These are phyloP conservation scores for Suillus alpinus DNA, from an alignment of 768 basidiomycete species.

Conservation along the genomic window DNA sequence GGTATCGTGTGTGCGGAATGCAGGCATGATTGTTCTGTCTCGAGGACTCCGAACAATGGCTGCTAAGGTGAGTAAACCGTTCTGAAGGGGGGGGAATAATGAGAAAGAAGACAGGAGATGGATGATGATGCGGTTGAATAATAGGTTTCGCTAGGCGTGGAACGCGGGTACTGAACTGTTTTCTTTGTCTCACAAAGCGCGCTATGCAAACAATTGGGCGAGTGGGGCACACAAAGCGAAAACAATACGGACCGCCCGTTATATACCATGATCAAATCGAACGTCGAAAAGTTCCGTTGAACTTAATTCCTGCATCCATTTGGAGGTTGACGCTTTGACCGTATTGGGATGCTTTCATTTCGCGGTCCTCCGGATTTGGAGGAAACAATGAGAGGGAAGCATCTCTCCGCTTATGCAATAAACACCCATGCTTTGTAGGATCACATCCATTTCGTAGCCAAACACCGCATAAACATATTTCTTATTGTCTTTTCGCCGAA, in stretches of 20 bases:
- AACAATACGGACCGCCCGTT: slow-evolving; percentile 55
- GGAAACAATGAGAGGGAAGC: slow-evolving; percentile 32
- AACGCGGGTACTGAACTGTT: slow-evolving; percentile 43
- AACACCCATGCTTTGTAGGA: slow-evolving; percentile 24
- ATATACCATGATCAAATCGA: slow-evolving; percentile 43
- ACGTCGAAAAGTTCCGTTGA: slow-evolving; percentile 36
- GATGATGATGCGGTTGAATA: slow-evolving; percentile 29
- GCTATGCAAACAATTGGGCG: slow-evolving; percentile 60
- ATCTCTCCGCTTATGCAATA: slow-evolving; percentile 31
- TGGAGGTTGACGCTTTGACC: slow-evolving; percentile 17
- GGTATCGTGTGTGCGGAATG: slow-evolving; percentile 76
- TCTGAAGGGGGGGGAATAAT: slow-evolving; percentile 32
- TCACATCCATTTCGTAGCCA: slow-evolving; percentile 40
- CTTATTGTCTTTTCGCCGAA: slow-evolving; percentile 46
- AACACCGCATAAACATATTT: slow-evolving; percentile 38
- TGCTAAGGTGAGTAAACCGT: slow-evolving; percentile 33
- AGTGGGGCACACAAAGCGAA: slow-evolving; percentile 57
- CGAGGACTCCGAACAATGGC: slow-evolving; percentile 29
- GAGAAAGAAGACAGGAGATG: slow-evolving; percentile 32
- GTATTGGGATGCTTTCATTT: slow-evolving; percentile 14
- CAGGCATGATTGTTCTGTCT: slow-evolving; percentile 62
- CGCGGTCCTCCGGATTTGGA: slow-evolving; percentile 21
- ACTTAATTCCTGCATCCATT: slow-evolving; percentile 26
- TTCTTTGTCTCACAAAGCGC: slow-evolving; percentile 45
- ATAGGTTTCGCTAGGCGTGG: slow-evolving; percentile 42